Base-by-base conservation (phyloP, 768 basidiomycete genomes). In the Mycena galopus region DNA sequence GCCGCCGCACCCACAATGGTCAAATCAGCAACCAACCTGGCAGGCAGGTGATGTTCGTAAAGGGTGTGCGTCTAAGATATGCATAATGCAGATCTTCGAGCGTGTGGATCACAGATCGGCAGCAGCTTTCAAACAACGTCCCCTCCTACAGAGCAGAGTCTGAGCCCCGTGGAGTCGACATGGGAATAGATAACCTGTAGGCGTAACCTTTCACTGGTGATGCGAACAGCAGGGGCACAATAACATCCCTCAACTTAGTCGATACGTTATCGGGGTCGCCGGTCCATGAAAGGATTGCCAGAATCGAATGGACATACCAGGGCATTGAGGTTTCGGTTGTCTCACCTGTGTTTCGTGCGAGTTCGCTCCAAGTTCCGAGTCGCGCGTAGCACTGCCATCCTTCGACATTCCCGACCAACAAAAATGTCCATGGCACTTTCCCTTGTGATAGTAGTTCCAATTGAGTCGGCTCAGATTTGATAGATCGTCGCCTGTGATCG, bases 131-230 rank as follows among this genome's bases (percentile, higher is more conserved):
- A 6, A 55, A 30, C 37, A 1, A 63, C 50, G 29, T 23, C 9
- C 37, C 60, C 30, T 33, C 17, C 68, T 44, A 63, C 68, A 29
- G 21, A 17, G 44, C 16, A n/a, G 19, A 42, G 44, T 23, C n/a
- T 55, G 59, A 68, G 53, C 47, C 35, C 50, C 50, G 50, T 19
- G 35, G 58, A 67, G 66, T 60, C 50, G 66, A 68, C 51, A 68
- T 61, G 67, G 59, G 37, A 68, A 68, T 61, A 1, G n/a, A 9
- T 29, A 35, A 67, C 37, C 2, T 32, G 42, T 17, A 39, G 23
- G 33, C 56, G 55, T n/a, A 57, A 67, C n/a, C 30, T 59, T 50
- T 21, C 4, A 21, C 56, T 47, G n/a, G 25, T 67, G 55, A 66
- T 44, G 53, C 53, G 37, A 56, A 51, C 33, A 35, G 19, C 25